Evolutionary conservation across 306 rosid species (phyloP), one percentile per base, ranked within the genome.

Genomic region (Carpinus fangiana): DNA sequence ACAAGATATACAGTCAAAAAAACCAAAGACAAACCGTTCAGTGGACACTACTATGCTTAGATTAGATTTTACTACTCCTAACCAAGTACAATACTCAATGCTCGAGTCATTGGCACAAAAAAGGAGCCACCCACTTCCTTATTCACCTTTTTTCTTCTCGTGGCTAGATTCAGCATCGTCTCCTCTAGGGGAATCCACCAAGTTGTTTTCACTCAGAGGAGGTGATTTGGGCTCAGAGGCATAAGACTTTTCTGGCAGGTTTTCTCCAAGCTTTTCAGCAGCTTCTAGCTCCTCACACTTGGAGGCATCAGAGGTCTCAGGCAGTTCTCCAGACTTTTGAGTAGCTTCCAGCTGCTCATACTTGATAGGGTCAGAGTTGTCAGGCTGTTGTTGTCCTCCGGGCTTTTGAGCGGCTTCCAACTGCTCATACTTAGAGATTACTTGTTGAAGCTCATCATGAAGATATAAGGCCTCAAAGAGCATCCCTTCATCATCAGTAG

Each of bases 401-500:
- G 87, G 64, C 0, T 75, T 57, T 77, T 81, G 87, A 80, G 84
- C 79, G 81, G 81, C 85, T 83, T 89, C 95, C 89, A 86, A 79
- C 81, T 86, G 87, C 79, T 89, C 90, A 34, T 86, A 89, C 81
- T 87, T 90, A 66, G 90, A 89, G 79, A 92, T 77, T 34, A 92
- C 75, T 61, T 83, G 92, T 67, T 89, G 90, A 78, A 92, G 90
- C 79, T 92, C 97, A 79, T 92, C 97, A 66, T 92, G 88, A 68
- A 92, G 92, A 87, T 86, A 82, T 64, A 92, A 80, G 76, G 96
- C 95, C 87, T 92, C 97, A 77, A 90, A 87, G 69, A 92, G 93
- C 78, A 87, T 87, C 72, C 67, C 90, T 83, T 92, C 97, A 71
- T 92, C 95, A 55, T 90, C 75, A 28, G 86, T 80, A 48, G 95